A percentile compares a stretch with the other conserved stretches of the same genome.
phyloP scores from a whole-genome alignment of 495 filamentous ascomycete genomes.

The Gamarada debralockiae region DNA sequence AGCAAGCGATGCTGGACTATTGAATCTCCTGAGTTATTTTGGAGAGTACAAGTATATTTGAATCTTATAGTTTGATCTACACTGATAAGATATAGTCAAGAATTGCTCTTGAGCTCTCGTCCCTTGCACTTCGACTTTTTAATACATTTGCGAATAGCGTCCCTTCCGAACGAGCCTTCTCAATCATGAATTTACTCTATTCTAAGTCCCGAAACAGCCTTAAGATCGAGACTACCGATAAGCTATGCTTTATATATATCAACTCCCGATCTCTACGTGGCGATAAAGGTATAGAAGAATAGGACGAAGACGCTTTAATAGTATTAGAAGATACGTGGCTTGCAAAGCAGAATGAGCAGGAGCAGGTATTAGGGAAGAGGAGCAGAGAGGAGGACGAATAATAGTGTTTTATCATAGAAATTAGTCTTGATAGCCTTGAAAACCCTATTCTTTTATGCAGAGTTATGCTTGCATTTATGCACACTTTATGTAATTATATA shows the following conservation, averaged over 20 bases:
- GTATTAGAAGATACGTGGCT: too few relatives aligned
- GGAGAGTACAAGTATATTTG: not conserved
- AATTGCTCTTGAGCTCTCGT: not conserved
- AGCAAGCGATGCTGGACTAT: too few relatives aligned
- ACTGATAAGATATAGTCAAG: not conserved
- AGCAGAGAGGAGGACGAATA: too few relatives aligned
- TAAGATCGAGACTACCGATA: not conserved
- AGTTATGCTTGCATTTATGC: too few relatives aligned
- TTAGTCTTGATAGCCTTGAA: too few relatives aligned
- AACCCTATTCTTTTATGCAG: too few relatives aligned
- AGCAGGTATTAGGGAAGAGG: too few relatives aligned
- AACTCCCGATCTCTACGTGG: not conserved
- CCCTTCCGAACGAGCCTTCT: conserved; percentile 3
- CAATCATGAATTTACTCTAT: conserved; percentile 1
- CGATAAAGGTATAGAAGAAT: not conserved
- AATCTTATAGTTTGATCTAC: not conserved
- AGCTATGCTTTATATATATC: conserved; percentile 2
- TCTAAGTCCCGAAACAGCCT: not conserved
- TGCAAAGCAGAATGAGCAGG: too few relatives aligned
- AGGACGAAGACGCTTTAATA: too few relatives aligned
- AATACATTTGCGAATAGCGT: conserved; percentile 5
- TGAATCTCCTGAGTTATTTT: not conserved
- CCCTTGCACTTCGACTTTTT: not conserved
- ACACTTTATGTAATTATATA: too few relatives aligned
- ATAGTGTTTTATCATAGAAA: too few relatives aligned